A percentile compares a stretch with the other conserved stretches of the same genome.
Evolutionary conservation across 371 early-diverging fungal genomes (phyloP).

Genomic region (Massospora cicadina): DNA sequence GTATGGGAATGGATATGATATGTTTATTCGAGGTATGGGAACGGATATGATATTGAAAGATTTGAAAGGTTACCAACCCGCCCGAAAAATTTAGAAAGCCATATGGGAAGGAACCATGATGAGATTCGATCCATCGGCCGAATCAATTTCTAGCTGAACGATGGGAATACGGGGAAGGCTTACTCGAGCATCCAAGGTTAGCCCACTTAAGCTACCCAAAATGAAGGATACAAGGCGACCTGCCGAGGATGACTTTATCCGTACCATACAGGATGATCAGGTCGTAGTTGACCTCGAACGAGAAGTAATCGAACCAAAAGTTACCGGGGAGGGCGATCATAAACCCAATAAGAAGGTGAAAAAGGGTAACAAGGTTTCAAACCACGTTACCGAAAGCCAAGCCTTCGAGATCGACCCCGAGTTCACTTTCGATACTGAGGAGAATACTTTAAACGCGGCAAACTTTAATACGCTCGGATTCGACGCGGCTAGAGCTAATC

Average conservation of each 20-base stretch:
- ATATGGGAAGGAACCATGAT: no score
- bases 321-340: background rate
- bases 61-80: no score
- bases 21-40: no score
- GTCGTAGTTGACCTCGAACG: background rate
- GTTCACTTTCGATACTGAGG: slow-evolving; percentile 60
- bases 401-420: slow-evolving; percentile 31
- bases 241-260: background rate
- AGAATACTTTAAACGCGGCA: slow-evolving; percentile 30
- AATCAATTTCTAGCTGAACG: no score
- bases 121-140: no score
- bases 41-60: no score
- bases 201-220: no score
- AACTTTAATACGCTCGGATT: slow-evolving; percentile 62
- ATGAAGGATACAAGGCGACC: no score
- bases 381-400: background rate
- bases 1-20: no score
- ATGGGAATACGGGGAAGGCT: no score
- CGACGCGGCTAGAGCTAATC: slow-evolving; percentile 49
- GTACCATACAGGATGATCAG: background rate
- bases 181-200: no score
- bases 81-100: no score
- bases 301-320: background rate
- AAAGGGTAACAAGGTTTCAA: background rate
- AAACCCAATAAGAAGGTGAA: slow-evolving; percentile 1